A percentile compares a stretch with the other conserved stretches of the same genome.
These are phyloP conservation scores for Podosphaera xanthii DNA, from an alignment of 2,329 filamentous ascomycete genomes.

Conservation along the genomic window DNA sequence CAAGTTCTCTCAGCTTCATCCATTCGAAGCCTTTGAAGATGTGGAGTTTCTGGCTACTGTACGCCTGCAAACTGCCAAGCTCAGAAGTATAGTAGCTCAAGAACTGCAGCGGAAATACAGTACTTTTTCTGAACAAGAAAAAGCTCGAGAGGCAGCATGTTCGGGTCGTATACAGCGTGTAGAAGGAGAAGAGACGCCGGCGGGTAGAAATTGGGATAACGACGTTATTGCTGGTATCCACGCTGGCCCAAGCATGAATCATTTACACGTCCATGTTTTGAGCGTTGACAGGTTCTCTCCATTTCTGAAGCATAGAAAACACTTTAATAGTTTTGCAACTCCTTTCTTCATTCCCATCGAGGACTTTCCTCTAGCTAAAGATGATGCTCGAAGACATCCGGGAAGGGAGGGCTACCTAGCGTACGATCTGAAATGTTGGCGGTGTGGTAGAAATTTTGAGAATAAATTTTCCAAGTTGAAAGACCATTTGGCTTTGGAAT, in stretches of 20 bases:
- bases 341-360: conserved; percentile 59
- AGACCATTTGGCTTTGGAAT: conserved; percentile 52
- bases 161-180: conserved; percentile 26
- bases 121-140: conserved; percentile 36
- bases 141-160: conserved; percentile 39
- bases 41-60: conserved; percentile 42
- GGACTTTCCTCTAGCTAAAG: conserved; percentile 50
- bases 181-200: conserved; percentile 29
- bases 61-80: conserved; percentile 32
- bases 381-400: conserved; percentile 39
- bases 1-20: conserved; percentile 38
- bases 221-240: conserved; percentile 67
- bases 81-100: conserved; percentile 42
- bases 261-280: conserved; percentile 76
- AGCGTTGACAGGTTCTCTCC: conserved; percentile 56
- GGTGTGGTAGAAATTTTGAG: conserved; percentile 51
- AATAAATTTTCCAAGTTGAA: conserved; percentile 56
- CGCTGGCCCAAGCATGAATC: conserved; percentile 73
- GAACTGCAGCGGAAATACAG: conserved; percentile 54
- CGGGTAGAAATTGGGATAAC: conserved; percentile 53
- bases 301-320: conserved; percentile 54
- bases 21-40: conserved; percentile 57
- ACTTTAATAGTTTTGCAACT: conserved; percentile 83
- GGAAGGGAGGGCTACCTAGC: conserved; percentile 34
- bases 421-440: conserved; percentile 57